Evolutionary conservation across 2,329 filamentous ascomycete genomes (phyloP).

Genomic region (Neonectria hederae): DNA sequence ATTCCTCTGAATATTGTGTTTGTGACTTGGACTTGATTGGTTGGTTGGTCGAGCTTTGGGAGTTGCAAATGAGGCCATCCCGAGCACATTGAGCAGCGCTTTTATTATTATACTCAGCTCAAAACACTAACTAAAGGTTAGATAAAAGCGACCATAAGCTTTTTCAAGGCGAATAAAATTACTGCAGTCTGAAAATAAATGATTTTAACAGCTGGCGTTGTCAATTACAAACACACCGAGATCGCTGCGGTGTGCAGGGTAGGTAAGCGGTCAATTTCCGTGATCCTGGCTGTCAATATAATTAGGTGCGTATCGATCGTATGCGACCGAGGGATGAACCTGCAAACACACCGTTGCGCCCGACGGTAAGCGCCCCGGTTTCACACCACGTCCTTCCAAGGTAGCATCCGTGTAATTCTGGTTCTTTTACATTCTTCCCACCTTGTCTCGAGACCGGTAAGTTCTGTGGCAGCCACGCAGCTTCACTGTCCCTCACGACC

Average conservation of each 20-base stretch:
- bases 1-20: slow-evolving; percentile 19
- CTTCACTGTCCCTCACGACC: background rate
- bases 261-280: background rate
- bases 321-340: background rate
- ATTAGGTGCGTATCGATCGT: background rate
- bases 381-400: background rate
- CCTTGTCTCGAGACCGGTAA: background rate
- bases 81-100: no score
- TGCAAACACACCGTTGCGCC: background rate
- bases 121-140: no score
- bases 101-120: no score
- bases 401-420: background rate
- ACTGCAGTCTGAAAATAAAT: no score
- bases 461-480: background rate
- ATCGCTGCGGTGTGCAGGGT: background rate
- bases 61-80: no score
- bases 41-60: no score
- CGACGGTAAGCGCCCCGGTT: background rate
- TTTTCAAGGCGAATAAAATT: no score
- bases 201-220: background rate
- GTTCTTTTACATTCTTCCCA: background rate
- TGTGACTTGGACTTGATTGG: background rate
- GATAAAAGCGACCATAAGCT: no score
- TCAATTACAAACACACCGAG: background rate
- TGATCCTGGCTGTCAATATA: background rate